Percentiles rank a stretch among this genome's conserved stretches.
These are phyloP conservation scores for Candida smagusa DNA, from an alignment of 1,139 yeast genomes.

Conservation along the genomic window DNA sequence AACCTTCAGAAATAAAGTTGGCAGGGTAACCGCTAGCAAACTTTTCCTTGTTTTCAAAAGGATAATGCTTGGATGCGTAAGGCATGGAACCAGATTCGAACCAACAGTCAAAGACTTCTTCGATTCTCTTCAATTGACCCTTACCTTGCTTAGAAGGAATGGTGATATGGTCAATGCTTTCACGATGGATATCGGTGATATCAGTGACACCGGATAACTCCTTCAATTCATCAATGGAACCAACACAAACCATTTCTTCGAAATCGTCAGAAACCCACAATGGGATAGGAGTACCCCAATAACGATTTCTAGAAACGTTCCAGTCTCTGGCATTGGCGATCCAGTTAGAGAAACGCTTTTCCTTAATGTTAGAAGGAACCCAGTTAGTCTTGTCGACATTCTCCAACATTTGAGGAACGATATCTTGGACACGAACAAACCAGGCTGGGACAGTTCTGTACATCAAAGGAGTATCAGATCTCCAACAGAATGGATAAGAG, in stretches of 20 bases:
- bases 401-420: slow-evolving; percentile 84
- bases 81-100: slow-evolving; percentile 99
- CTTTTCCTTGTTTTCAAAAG: slow-evolving; percentile 77
- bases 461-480: slow-evolving; percentile 96
- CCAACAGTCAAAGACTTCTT: slow-evolving; percentile 99
- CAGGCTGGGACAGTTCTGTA: slow-evolving; percentile 98
- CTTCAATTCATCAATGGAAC: slow-evolving; percentile 83
- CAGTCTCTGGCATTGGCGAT: slow-evolving; percentile 98
- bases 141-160: slow-evolving; percentile 93
- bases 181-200: slow-evolving; percentile 92
- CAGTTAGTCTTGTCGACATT: slow-evolving; percentile 86
- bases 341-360: slow-evolving; percentile 96
- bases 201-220: slow-evolving; percentile 76
- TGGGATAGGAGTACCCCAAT: slow-evolving; percentile 99
- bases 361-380: slow-evolving; percentile 91
- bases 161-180: slow-evolving; percentile 82
- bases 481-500: slow-evolving; percentile 99
- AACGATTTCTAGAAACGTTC: slow-evolving; percentile 97
- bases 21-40: slow-evolving; percentile 86
- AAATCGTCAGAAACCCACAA: slow-evolving; percentile 94
- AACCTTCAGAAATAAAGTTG: slow-evolving; percentile 96
- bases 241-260: slow-evolving; percentile 89
- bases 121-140: slow-evolving; percentile 83
- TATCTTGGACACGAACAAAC: slow-evolving; percentile 88
- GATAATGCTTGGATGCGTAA: slow-evolving; percentile 94